Percentiles rank a stretch among this genome's conserved stretches.
Evolutionary conservation across 768 basidiomycete genomes (phyloP).

Genomic region (Scleroderma bovista): DNA sequence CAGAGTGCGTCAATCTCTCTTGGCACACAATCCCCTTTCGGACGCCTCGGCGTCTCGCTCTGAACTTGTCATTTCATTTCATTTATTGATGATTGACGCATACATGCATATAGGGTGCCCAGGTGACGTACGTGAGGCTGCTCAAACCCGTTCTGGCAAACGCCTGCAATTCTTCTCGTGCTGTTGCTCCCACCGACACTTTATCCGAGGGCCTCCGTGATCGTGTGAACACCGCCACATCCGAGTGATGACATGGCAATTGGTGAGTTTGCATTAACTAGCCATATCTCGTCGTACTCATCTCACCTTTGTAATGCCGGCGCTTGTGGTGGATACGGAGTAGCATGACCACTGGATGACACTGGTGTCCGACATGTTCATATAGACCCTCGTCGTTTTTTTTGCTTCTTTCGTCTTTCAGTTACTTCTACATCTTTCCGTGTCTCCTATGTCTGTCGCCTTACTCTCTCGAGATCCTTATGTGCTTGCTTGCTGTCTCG

Average conservation of each 20-base stretch:
- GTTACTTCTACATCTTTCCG: too few species aligned
- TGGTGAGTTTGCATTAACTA: not conserved
- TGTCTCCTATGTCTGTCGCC: too few species aligned
- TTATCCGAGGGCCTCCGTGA: constrained; percentile 45
- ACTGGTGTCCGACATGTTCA: too few species aligned
- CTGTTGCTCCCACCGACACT: constrained; percentile 44
- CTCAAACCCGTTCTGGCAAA: constrained; percentile 79
- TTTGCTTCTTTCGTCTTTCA: too few species aligned
- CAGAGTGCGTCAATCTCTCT: constrained; percentile 55
- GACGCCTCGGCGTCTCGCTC: not conserved
- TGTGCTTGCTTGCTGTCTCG: too few species aligned
- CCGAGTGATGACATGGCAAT: constrained; percentile 23
- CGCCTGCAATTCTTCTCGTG: constrained; percentile 40
- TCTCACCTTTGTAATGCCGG: too few species aligned
- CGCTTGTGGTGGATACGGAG: too few species aligned
- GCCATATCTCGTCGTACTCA: not conserved
- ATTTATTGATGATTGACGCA: not conserved
- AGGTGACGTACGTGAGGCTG: constrained; percentile 68
- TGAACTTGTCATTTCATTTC: too few species aligned
- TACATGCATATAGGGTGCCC: constrained; percentile 62
- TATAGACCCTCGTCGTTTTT: too few species aligned
- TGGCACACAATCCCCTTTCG: not conserved
- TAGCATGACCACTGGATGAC: too few species aligned
- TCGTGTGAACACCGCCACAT: constrained; percentile 35
- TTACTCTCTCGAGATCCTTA: too few species aligned